These are phyloP conservation scores for Mycena capillaripes DNA, from an alignment of 768 basidiomycete genomes.

Conservation along the genomic window DNA sequence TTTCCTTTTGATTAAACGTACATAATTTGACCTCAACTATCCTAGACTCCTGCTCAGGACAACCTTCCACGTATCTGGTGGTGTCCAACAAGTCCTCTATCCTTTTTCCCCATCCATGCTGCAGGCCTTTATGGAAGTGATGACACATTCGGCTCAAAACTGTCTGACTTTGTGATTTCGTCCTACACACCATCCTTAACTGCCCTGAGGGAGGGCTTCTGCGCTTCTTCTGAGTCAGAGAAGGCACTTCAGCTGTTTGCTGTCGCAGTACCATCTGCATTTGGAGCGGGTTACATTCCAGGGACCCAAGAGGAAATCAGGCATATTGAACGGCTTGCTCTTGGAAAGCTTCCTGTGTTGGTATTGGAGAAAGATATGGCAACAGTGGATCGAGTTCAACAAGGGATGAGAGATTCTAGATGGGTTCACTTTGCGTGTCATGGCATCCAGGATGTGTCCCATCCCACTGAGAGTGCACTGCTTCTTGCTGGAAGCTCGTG, in stretches of 20 bases:
- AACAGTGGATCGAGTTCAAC: not conserved
- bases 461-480: not conserved
- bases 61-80: too few relatives aligned
- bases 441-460: not conserved
- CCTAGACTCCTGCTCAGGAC: too few relatives aligned
- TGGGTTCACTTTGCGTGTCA: slow-evolving; percentile 1
- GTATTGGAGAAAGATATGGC: not conserved
- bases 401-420: not conserved
- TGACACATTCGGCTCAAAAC: not conserved
- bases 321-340: not conserved
- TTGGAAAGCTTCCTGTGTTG: not conserved
- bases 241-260: not conserved
- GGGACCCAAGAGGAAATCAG: not conserved
- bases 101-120: too few relatives aligned
- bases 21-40: too few relatives aligned
- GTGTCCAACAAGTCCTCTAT: too few relatives aligned
- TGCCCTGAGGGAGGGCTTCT: not conserved
- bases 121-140: too few relatives aligned
- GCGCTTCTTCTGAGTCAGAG: not conserved
- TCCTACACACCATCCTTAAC: not conserved
- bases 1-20: too few relatives aligned
- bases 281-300: not conserved
- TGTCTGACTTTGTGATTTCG: not conserved
- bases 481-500: not conserved
- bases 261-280: not conserved